phyloP scores from a whole-genome alignment of 192 early-diverging fungal species.

The Funneliformis mosseae region DNA sequence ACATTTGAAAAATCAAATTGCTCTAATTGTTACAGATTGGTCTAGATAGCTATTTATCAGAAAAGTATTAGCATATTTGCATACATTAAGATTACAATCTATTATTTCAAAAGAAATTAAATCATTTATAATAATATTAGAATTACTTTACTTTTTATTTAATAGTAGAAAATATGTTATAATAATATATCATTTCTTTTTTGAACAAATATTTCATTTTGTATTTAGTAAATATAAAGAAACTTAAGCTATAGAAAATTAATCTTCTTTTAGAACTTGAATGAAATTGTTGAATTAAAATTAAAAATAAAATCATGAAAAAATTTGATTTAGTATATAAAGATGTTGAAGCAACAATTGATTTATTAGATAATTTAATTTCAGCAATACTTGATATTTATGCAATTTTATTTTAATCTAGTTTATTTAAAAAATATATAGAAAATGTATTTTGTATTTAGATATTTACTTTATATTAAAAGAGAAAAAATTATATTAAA shows the following conservation, averaged over 20 bases:
- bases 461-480: neutral
- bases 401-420: neutral
- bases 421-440: neutral
- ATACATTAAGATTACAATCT: neutral
- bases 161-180: conserved; percentile 7
- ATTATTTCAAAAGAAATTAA: neutral
- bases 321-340: conserved; percentile 2
- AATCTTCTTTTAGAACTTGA: conserved; percentile 3
- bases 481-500: conserved; percentile 30
- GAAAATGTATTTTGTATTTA: neutral
- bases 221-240: neutral
- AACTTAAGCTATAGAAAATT: neutral
- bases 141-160: neutral
- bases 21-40: too few species aligned
- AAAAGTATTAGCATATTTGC: too few species aligned
- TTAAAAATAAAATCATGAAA: neutral
- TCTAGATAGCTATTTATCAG: too few species aligned
- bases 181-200: neutral
- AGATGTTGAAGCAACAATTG: neutral
- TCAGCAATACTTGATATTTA: neutral
- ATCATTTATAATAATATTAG: neutral
- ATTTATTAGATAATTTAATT: conserved; percentile 4
- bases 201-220: conserved; percentile 11
- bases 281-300: neutral
- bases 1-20: too few species aligned